These are phyloP conservation scores for Sordariomycetes sp. DNA, from an alignment of 2,329 filamentous ascomycete species.

Conservation along the genomic window DNA sequence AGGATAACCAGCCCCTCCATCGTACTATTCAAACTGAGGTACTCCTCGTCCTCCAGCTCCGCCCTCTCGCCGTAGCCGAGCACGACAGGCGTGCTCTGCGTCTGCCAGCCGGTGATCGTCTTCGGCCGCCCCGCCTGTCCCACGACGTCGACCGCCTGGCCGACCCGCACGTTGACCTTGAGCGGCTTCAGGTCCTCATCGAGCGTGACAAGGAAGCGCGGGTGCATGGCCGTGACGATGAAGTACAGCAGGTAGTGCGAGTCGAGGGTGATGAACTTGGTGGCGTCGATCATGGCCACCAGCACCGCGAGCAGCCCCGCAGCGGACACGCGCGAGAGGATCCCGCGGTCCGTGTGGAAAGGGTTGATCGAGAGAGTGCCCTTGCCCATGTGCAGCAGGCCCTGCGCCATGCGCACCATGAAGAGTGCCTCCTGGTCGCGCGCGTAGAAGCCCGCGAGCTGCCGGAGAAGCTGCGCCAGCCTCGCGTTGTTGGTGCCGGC, in stretches of 20 bases:
- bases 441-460: conserved; percentile 97
- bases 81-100: conserved; percentile 95
- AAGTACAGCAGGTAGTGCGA: conserved; percentile 95
- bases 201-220: conserved; percentile 89
- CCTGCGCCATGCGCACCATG: conserved; percentile 98
- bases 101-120: conserved; percentile 99
- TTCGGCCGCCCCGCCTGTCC: conserved; percentile 94
- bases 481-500: conserved; percentile 97
- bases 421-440: conserved; percentile 92
- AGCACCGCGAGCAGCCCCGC: conserved; percentile 84
- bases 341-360: conserved; percentile 98
- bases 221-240: conserved; percentile 92
- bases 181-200: conserved; percentile 91
- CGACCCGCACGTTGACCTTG: conserved; percentile 91
- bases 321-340: conserved; percentile 83
- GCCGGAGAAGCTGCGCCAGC: conserved; percentile 84
- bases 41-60: conserved; percentile 95
- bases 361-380: conserved; percentile 91
- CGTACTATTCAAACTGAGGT: conserved; percentile 81
- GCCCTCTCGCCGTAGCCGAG: conserved; percentile 91
- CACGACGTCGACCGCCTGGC: conserved; percentile 96
- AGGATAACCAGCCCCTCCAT: conserved; percentile 93
- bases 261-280: conserved; percentile 60
- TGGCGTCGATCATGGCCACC: conserved; percentile 89
- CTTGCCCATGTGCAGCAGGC: conserved; percentile 98